Evolutionary conservation across 192 early-diverging fungal genomes (phyloP), one percentile per base, ranked within the genome.

Genomic region (Linnemannia zychae): DNA sequence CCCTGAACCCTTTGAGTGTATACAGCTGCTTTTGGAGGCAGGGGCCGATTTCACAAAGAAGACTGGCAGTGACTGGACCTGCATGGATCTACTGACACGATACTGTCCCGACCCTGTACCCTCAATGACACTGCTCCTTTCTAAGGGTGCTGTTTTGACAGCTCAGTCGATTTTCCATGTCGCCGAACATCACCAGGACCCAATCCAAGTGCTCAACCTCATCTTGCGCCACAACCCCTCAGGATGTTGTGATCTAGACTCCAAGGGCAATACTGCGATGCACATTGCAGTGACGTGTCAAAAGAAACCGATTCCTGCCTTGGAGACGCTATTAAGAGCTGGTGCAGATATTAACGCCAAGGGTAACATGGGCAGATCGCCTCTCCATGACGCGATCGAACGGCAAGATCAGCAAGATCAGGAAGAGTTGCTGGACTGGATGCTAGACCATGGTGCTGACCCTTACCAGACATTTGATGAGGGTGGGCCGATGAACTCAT

Each of bases 371-470:
- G 86, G 86, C 1, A 76, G 80, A 49, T 77, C 79, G 7, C 80
- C 86, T 4, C 44, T 87, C 9, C 86, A 87, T 36, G 79, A 82
- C 57, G 85, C 79, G 7, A 87, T 88, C 46, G 88, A 91, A 40
- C 73, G 77, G 4, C 77, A 65, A 18, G 77, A 85, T 33, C 83
- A 85, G 37, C 87, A 89, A 49, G 84, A 86, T 5, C 88, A 89
- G 34, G 72, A 78, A 31, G 88, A 90, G 20, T 50, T 91, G 0
- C 72, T 89, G 16, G 76, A 86, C 17, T 79, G 88, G 65, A 81
- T 91, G 71, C 47, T 91, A 38, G 68, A 79, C n/a, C 79, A 89
- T 77, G 90, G 90, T 15, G 90, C 90, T 0, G 81, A 91, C 72
- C 86, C 87, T 33, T 80, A 88, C 71, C 83, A 85, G 74, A 79